Percentiles rank a stretch among this genome's conserved stretches.
Evolutionary conservation across 2,329 filamentous ascomycete species (phyloP).

Genomic region (Fusarium xyrophilum): DNA sequence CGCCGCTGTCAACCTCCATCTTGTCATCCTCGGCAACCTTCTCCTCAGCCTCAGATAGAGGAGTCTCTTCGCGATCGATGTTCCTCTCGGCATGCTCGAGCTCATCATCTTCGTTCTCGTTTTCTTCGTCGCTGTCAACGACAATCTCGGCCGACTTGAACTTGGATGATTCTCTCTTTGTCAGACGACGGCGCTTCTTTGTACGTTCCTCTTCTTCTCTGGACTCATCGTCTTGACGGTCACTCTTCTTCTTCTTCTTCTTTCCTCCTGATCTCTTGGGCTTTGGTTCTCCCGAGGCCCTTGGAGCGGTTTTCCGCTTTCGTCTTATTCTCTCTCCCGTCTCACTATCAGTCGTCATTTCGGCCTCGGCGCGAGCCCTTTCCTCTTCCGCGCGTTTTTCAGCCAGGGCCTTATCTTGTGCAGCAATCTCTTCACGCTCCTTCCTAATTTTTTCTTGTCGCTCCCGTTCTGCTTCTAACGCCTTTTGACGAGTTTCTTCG

Average conservation of each 20-base stretch:
- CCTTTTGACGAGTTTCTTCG: slow-evolving; percentile 76
- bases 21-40: slow-evolving; percentile 50
- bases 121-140: slow-evolving; percentile 73
- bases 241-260: slow-evolving; percentile 51
- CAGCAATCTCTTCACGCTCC: slow-evolving; percentile 81
- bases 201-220: slow-evolving; percentile 54
- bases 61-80: slow-evolving; percentile 48
- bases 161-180: slow-evolving; percentile 63
- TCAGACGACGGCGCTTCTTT: slow-evolving; percentile 68
- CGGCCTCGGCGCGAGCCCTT: slow-evolving; percentile 62
- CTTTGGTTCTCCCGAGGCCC: slow-evolving; percentile 51
- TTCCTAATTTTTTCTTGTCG: slow-evolving; percentile 82
- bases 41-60: slow-evolving; percentile 49
- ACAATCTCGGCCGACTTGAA: slow-evolving; percentile 88
- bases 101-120: slow-evolving; percentile 49
- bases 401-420: slow-evolving; percentile 75
- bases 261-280: slow-evolving; percentile 59
- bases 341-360: slow-evolving; percentile 81
- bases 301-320: slow-evolving; percentile 67
- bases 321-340: slow-evolving; percentile 82
- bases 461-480: slow-evolving; percentile 73
- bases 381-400: slow-evolving; percentile 61
- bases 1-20: slow-evolving; percentile 61
- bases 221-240: slow-evolving; percentile 54
- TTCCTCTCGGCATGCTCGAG: slow-evolving; percentile 56